These are phyloP conservation scores for Geranium brycei DNA, from an alignment of 345 rosid species.

Conservation along the genomic window DNA sequence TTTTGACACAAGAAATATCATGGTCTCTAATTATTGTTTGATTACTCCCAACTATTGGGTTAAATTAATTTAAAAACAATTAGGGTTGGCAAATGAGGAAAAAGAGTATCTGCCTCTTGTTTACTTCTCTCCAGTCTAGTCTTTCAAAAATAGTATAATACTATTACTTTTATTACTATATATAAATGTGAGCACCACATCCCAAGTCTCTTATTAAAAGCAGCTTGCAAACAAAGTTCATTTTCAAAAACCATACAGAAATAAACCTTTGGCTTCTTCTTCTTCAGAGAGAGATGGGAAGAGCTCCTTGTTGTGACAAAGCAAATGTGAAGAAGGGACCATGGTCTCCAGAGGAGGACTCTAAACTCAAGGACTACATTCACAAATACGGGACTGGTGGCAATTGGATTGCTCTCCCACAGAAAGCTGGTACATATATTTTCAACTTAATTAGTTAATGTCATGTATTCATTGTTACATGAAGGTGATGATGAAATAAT, in stretches of 20 bases:
- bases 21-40: conserved; percentile 18
- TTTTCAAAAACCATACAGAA: conserved; percentile 6
- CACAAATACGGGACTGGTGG: conserved; percentile 82
- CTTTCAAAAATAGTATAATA: neutral
- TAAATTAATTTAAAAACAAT: conserved; percentile 6
- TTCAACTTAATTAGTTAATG: neutral
- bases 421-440: conserved; percentile 53
- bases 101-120: conserved; percentile 19
- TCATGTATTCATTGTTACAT: neutral
- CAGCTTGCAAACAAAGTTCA: conserved; percentile 7
- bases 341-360: conserved; percentile 94
- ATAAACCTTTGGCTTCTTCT: neutral
- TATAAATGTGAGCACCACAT: neutral
- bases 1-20: conserved; percentile 4
- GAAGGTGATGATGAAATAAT: too few species aligned
- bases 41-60: conserved; percentile 18
- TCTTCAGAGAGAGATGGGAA: conserved; percentile 44
- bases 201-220: conserved; percentile 17
- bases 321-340: conserved; percentile 94
- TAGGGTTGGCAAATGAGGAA: neutral
- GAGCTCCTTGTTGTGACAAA: conserved; percentile 97
- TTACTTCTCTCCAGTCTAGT: neutral
- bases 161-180: conserved; percentile 1
- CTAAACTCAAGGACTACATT: conserved; percentile 71
- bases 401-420: conserved; percentile 90